phyloP scores from a whole-genome alignment of 306 rosid species.

The Coriaria nepalensis region DNA sequence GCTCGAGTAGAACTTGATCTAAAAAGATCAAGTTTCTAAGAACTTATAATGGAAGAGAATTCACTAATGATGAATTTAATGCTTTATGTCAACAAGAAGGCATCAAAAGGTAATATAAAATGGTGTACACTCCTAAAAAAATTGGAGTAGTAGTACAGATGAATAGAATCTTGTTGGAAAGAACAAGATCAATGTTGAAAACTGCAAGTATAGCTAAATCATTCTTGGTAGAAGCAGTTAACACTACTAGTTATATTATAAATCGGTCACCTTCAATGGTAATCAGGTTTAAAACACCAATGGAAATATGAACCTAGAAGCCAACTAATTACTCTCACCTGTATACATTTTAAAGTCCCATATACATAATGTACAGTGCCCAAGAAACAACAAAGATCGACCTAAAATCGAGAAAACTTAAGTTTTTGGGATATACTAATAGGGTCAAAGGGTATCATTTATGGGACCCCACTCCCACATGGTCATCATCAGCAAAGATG shows the following conservation, averaged over 20 bases:
- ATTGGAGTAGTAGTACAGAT: neutral
- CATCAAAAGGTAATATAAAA: neutral
- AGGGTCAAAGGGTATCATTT: too few relatives aligned
- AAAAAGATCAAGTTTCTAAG: neutral
- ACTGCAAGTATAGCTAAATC: neutral
- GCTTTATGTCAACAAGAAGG: neutral
- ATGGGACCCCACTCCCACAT: neutral
- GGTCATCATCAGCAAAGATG: neutral
- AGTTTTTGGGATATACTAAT: too few relatives aligned
- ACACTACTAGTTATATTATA: neutral
- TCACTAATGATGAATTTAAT: neutral
- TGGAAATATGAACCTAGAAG: conserved; percentile 1
- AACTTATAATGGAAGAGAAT: conserved; percentile 2
- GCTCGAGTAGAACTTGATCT: neutral
- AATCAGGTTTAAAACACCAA: conserved; percentile 5
- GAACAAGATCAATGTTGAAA: conserved; percentile 1
- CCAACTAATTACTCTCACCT: neutral
- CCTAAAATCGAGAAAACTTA: too few relatives aligned
- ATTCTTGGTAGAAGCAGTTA: conserved; percentile 1
- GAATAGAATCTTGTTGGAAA: neutral
- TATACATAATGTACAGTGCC: neutral
- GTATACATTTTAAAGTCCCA: neutral
- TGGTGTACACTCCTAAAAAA: neutral
- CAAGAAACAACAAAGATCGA: too few relatives aligned
- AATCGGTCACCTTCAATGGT: conserved; percentile 2